phyloP scores from a whole-genome alignment of 169 alveolate species.

The Plasmodium knowlesi region DNA sequence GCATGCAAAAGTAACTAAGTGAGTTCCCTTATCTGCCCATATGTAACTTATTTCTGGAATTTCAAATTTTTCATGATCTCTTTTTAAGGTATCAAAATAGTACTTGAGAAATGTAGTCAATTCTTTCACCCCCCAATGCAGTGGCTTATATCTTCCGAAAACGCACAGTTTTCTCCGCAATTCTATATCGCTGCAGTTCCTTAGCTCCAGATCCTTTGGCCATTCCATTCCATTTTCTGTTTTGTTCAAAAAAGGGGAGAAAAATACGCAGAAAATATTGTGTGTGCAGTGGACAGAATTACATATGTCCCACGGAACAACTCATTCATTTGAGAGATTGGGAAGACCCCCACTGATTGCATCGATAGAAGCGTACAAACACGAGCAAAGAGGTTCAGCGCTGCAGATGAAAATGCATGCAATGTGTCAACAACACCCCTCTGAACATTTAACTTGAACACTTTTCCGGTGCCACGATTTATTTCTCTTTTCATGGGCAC shows the following conservation, averaged over 20 bases:
- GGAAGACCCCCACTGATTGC: background rate
- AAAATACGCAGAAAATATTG: background rate
- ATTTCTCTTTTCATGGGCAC: background rate
- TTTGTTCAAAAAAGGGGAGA: background rate
- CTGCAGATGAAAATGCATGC: background rate
- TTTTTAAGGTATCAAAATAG: conserved; percentile 53
- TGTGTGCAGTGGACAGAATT: background rate
- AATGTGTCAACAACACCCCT: background rate
- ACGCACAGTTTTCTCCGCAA: conserved; percentile 38
- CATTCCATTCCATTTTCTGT: conserved; percentile 62
- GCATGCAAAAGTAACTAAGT: conserved; percentile 68
- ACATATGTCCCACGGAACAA: background rate
- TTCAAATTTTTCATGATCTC: conserved; percentile 53
- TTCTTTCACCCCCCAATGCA: conserved; percentile 67
- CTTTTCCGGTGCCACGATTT: background rate
- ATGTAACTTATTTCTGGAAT: conserved; percentile 55
- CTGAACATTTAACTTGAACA: background rate
- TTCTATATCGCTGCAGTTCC: conserved; percentile 34
- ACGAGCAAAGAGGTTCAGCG: background rate
- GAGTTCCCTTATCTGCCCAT: conserved; percentile 74
- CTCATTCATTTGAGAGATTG: background rate
- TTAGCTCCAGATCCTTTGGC: conserved; percentile 41
- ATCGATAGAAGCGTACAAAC: background rate
- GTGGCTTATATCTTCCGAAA: conserved; percentile 62
- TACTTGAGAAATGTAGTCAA: conserved; percentile 20